Base-by-base conservation (phyloP, 495 filamentous ascomycete species). In the Aspergillus heteromorphus region DNA sequence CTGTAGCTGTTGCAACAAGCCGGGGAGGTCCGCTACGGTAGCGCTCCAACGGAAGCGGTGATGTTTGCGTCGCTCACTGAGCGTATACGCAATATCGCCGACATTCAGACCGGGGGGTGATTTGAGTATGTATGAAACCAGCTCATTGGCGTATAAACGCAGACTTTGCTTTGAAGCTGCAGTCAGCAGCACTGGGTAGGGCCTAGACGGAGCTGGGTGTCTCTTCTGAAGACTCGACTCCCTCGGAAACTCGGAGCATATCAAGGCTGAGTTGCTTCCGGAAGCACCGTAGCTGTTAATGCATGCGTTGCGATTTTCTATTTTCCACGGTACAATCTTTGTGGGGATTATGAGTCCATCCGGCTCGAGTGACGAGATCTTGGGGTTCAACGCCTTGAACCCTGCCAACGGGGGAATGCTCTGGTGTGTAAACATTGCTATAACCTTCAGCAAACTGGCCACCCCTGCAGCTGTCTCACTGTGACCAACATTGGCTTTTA, bases 51-150 rank as follows among this genome's bases (percentile, higher is more conserved):
- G 80, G 68, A 79, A 79, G 52, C 76, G 74, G 65, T 89, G 79
- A 43, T 89, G 87, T 4, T 81, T 79, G n/a, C 82, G 80, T 20
- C 88, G 80, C 40, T 86, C 88, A 4, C 84, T 88, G 3, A 83
- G 86, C 2, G 86, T 87, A 66, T 90, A 92, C 2, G 87, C 79
- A 0, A 92, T 65, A 47, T 79, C 69, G 2, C 74, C 62, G 6
- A 88, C 61, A 2, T 60, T 61, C 0, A 59, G 6, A 3, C 77
- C 74, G 0, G 76, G 69, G 40, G 80, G 73, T 49, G 74, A 51
- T 11, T 79, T 72, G 51, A 89, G 71, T 67, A 79, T 87, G 4
- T 54, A 18, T 9, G 58, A 14, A 0, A 71, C 20, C 1, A 58
- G 19, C 18, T 59, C 20, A 0, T 73, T 29, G 48, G 75, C 9